phyloP scores from a whole-genome alignment of 2,329 filamentous ascomycete genomes.

The Diaporthe batatas region DNA sequence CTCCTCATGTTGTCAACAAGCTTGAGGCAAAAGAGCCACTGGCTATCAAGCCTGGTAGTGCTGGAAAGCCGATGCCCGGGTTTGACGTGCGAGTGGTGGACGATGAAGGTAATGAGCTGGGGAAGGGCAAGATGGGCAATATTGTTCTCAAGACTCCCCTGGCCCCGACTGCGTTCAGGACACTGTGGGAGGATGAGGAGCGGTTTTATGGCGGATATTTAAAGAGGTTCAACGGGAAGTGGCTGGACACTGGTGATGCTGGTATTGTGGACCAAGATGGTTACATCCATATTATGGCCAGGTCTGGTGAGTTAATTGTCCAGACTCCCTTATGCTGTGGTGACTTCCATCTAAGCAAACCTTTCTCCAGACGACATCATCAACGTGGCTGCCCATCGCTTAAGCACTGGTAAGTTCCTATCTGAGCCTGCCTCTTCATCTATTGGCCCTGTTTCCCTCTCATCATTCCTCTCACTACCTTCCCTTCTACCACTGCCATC shows the following conservation, averaged over 20 bases:
- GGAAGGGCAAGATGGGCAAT: conserved; percentile 86
- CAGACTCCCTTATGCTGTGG: conserved; percentile 58
- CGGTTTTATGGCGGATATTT: conserved; percentile 89
- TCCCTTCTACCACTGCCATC: no score
- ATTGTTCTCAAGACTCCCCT: conserved; percentile 88
- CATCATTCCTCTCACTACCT: no score
- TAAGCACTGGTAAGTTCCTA: conserved; percentile 79
- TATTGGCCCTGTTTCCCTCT: no score
- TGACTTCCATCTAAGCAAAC: conserved; percentile 51
- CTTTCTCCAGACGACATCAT: conserved; percentile 80
- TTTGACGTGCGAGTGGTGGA: conserved; percentile 90
- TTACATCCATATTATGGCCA: conserved; percentile 74
- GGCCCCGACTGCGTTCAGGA: conserved; percentile 87
- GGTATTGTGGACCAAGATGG: conserved; percentile 85
- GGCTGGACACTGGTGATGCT: conserved; percentile 92
- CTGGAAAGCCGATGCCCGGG: conserved; percentile 91
- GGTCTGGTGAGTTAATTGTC: conserved; percentile 50
- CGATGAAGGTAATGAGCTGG: conserved; percentile 80
- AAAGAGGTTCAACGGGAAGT: conserved; percentile 82
- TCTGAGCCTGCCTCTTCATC: no score
- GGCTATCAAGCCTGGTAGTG: conserved; percentile 83
- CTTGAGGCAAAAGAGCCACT: conserved; percentile 65
- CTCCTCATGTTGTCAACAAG: conserved; percentile 61
- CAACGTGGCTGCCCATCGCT: conserved; percentile 93
- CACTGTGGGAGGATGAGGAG: conserved; percentile 87